Percentiles rank a stretch among this genome's conserved stretches.
Evolutionary conservation across 1,284 basidiomycete genomes (phyloP).

Genomic region (Kwoniella shivajii): DNA sequence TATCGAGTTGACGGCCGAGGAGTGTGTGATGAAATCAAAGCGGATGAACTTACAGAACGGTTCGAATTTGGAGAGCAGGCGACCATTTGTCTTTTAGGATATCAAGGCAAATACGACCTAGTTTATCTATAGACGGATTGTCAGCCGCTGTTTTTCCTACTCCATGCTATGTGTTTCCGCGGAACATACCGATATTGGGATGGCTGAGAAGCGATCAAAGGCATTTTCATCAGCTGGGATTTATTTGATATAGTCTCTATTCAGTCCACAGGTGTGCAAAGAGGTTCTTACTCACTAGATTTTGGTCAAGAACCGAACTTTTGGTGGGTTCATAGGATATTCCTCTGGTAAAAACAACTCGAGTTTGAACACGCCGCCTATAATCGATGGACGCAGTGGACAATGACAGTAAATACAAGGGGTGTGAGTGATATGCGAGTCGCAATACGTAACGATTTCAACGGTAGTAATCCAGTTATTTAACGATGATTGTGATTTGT

Average conservation of each 20-base stretch:
- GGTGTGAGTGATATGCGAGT: not conserved
- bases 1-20: too few relatives aligned
- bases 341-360: conserved; percentile 98
- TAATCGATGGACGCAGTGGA: not conserved
- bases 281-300: conserved; percentile 68
- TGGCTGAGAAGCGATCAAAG: conserved; percentile 58
- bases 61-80: conserved; percentile 95
- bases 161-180: too few relatives aligned
- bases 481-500: not conserved
- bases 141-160: conserved; percentile 6
- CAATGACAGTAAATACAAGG: not conserved
- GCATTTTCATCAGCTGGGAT: not conserved
- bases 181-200: conserved; percentile 94
- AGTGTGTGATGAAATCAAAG: not conserved
- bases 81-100: conserved; percentile 99
- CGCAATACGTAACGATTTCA: too few relatives aligned
- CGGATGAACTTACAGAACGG: conserved; percentile 65
- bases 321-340: conserved; percentile 98
- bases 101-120: conserved; percentile 96
- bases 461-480: not conserved
- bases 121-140: conserved; percentile 69
- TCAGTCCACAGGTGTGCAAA: not conserved
- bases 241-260: not conserved
- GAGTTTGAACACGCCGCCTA: conserved; percentile 89
- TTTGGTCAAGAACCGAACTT: conserved; percentile 97